Evolutionary conservation across 2,329 filamentous ascomycete species (phyloP).

Genomic region (Ophiosphaerella korrae): DNA sequence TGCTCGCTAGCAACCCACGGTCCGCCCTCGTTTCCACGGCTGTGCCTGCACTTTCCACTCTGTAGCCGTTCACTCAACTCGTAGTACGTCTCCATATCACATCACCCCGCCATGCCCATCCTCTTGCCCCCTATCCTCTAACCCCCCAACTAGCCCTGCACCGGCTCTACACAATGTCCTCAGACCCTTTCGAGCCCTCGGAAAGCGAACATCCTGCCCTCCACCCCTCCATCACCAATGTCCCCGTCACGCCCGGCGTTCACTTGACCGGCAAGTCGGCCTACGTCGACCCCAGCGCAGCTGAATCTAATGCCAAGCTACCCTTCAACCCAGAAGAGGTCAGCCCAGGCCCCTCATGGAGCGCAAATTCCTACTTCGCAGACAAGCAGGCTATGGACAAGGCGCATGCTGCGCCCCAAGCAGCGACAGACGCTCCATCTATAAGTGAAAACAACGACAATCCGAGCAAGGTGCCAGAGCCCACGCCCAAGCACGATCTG

Average conservation of each 20-base stretch:
- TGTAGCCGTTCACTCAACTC: slow-evolving; percentile 1
- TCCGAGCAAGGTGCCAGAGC: slow-evolving; percentile 53
- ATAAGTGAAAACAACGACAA: slow-evolving; percentile 59
- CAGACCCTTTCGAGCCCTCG: slow-evolving; percentile 31
- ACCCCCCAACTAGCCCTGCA: slow-evolving; percentile 1
- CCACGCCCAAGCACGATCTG: slow-evolving; percentile 46
- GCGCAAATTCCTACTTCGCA: slow-evolving; percentile 45
- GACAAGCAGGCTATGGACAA: slow-evolving; percentile 24
- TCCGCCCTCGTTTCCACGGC: not conserved
- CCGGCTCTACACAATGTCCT: slow-evolving; percentile 10
- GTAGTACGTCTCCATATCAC: slow-evolving; percentile 8
- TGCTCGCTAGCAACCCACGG: not conserved
- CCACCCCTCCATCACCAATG: slow-evolving; percentile 43
- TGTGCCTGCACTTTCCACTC: slow-evolving; percentile 12
- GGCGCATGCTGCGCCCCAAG: slow-evolving; percentile 47
- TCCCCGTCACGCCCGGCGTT: slow-evolving; percentile 52
- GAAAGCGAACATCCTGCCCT: slow-evolving; percentile 47
- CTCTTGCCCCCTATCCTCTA: slow-evolving; percentile 10
- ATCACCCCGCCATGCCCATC: slow-evolving; percentile 8
- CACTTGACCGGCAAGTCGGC: slow-evolving; percentile 44
- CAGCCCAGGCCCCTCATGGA: slow-evolving; percentile 44
- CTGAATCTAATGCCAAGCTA: slow-evolving; percentile 22
- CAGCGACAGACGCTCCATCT: slow-evolving; percentile 52
- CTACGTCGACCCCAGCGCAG: slow-evolving; percentile 38
- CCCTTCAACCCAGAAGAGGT: slow-evolving; percentile 39